phyloP scores from a whole-genome alignment of 2,329 filamentous ascomycete genomes.

The Leptographium flavum region DNA sequence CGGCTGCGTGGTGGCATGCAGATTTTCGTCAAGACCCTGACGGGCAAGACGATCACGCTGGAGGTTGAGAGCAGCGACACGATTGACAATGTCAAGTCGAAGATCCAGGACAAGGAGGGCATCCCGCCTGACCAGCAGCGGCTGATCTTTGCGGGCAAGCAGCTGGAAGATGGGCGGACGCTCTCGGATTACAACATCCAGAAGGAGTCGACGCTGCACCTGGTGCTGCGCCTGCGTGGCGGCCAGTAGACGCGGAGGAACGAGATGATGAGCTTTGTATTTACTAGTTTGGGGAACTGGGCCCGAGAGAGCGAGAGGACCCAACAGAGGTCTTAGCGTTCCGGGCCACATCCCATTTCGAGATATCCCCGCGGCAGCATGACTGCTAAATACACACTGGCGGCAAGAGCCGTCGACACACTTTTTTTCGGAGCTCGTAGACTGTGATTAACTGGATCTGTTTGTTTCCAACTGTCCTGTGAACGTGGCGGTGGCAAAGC shows the following conservation, averaged over 20 bases:
- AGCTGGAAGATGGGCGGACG: constrained; percentile 62
- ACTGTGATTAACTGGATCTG: too few species aligned
- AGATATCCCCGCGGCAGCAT: constrained; percentile 1
- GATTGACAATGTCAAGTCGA: constrained; percentile 56
- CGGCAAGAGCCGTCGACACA: neutral
- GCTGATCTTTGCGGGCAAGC: constrained; percentile 57
- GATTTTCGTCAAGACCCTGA: constrained; percentile 58
- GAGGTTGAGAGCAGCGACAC: constrained; percentile 56
- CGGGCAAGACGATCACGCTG: constrained; percentile 55
- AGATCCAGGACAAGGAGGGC: constrained; percentile 61
- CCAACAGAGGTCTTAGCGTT: neutral
- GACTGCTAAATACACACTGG: neutral
- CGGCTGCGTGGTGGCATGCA: constrained; percentile 72
- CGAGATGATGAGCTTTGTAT: neutral
- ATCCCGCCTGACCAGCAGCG: constrained; percentile 59
- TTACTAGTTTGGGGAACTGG: neutral
- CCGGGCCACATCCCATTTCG: neutral
- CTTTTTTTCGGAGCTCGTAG: too few species aligned
- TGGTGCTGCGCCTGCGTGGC: constrained; percentile 58
- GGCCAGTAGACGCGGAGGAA: constrained; percentile 29
- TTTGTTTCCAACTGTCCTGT: too few species aligned
- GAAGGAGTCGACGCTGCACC: constrained; percentile 58
- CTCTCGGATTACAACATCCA: constrained; percentile 86
- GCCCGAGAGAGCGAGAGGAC: neutral
- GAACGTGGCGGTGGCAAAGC: neutral